Conservation (phyloP, 768 basidiomycete genomes). For the Hericium coralloides region DNA sequence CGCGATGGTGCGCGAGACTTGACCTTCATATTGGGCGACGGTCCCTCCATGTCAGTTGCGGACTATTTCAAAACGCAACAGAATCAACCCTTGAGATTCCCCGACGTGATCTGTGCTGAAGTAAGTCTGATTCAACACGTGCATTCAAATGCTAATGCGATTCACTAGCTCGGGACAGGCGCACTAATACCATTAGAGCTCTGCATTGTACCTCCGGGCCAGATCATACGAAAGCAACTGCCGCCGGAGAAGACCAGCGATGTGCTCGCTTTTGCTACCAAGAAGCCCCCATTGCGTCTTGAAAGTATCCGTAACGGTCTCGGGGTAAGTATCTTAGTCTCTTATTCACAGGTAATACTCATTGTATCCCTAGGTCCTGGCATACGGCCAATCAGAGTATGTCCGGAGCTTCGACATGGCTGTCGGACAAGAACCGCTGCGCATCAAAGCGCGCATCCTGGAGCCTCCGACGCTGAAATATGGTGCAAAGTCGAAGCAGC, state of each 20-base stretch:
- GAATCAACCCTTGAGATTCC: conserved; percentile 46
- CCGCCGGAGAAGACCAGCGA: conserved; percentile 56
- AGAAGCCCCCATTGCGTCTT: conserved; percentile 50
- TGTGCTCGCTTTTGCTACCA: conserved; percentile 60
- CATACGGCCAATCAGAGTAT: conserved; percentile 39
- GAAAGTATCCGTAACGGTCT: conserved; percentile 45
- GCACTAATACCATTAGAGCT: conserved; percentile 63
- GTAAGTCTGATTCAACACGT: conserved; percentile 27
- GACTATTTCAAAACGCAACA: conserved; percentile 49
- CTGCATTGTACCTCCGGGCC: conserved; percentile 53
- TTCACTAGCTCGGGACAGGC: conserved; percentile 43
- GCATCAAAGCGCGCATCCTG: conserved; percentile 53
- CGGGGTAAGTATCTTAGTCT: conserved; percentile 25
- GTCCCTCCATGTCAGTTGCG: conserved; percentile 46
- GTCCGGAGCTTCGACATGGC: conserved; percentile 60
- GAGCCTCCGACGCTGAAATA: conserved; percentile 60
- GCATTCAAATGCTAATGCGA: not conserved
- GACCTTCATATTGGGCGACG: conserved; percentile 50
- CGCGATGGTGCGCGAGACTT: conserved; percentile 42
- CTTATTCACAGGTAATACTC: not conserved
- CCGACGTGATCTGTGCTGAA: conserved; percentile 61
- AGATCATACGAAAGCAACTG: conserved; percentile 65
- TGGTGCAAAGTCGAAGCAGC: conserved; percentile 45
- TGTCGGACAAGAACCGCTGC: conserved; percentile 46
- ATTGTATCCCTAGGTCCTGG: conserved; percentile 35